Evolutionary conservation across 2,329 filamentous ascomycete genomes (phyloP).

Genomic region (Chaetomium globosum): DNA sequence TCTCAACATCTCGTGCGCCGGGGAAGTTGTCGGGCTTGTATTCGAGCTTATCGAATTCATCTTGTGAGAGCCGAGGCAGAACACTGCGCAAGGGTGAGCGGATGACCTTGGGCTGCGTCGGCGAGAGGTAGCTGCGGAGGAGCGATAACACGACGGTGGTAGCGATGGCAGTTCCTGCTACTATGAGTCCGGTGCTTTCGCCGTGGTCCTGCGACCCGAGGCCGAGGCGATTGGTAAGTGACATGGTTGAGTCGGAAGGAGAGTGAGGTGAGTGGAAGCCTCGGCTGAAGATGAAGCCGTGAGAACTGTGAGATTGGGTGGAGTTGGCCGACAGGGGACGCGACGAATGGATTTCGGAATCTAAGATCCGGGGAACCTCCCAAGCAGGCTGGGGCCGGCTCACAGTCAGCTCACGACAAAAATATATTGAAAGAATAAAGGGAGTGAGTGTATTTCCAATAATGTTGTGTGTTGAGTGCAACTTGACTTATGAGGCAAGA

Average conservation of each 20-base stretch:
- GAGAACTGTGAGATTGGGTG: neutral
- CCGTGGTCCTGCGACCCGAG: slow-evolving; percentile 4
- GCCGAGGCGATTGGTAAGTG: slow-evolving; percentile 13
- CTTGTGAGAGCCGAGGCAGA: slow-evolving; percentile 34
- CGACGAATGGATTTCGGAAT: neutral
- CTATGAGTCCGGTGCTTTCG: slow-evolving; percentile 25
- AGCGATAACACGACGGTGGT: slow-evolving; percentile 33
- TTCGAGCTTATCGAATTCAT: slow-evolving; percentile 37
- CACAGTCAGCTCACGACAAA: neutral
- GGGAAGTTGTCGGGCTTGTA: slow-evolving; percentile 72
- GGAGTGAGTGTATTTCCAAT: neutral
- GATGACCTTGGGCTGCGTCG: slow-evolving; percentile 31
- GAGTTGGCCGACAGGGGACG: neutral
- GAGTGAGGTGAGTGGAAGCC: neutral
- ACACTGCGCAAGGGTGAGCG: slow-evolving; percentile 36
- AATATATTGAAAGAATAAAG: neutral
- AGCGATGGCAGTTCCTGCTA: slow-evolving; percentile 34
- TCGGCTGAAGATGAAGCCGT: neutral
- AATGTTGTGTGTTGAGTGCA: neutral
- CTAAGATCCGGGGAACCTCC: neutral
- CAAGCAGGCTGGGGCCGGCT: neutral
- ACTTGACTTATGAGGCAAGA: neutral
- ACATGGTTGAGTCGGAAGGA: slow-evolving; percentile 14
- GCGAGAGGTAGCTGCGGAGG: slow-evolving; percentile 36
- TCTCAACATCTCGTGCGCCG: slow-evolving; percentile 71